Base-by-base conservation (phyloP, 83 land plant genomes). In the Picea mariana region DNA sequence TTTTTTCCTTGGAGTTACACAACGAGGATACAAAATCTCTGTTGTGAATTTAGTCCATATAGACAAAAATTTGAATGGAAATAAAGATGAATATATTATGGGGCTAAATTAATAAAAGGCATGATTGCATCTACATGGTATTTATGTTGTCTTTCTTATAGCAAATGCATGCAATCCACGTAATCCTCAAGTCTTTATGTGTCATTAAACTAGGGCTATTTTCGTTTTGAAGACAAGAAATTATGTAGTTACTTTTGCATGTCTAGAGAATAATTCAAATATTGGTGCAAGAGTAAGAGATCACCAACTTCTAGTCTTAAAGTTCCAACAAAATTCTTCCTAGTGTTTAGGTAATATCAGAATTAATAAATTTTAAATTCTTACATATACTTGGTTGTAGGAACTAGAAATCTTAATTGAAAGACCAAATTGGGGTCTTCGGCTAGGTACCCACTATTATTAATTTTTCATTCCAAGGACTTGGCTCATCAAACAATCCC, bases 51-150 rank as follows among this genome's bases (percentile, higher is more conserved):
- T 71, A 71, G 44, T 34, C 42, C 18, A 34, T 23, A 68, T 16
- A 67, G 38, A 31, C 5, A 68, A 31, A 68, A 68, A 27, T 26
- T 31, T 4, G 17, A 83, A 20, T 16, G 11, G 65, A 31, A 5
- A 62, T 52, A 16, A 81, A 20, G 17, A 24, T 81, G 55, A 52
- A 64, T 80, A 64, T 80, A 63, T 31, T 18, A 71, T 6, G 15
- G 16, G 59, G 59, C 4, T 55, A 55, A 55, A 13, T 55, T 55
- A 55, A 55, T 55, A 55, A 55, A 55, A 55, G 15, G 59, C 59
- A 55, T 13, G 59, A 3, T 55, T 55, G 59, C 16, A 13, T 55
- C 16, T 55, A 55, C 59, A 13, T 55, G 59, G 16, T 55, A 55
- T 6, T 38, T 71, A 7, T 18, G 47, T 38, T 71, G 21, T 17